Percentiles rank a stretch among this genome's conserved stretches.
Conservation (phyloP, 176 grass and related monocot genomes). For the Oryza meyeriana region DNA sequence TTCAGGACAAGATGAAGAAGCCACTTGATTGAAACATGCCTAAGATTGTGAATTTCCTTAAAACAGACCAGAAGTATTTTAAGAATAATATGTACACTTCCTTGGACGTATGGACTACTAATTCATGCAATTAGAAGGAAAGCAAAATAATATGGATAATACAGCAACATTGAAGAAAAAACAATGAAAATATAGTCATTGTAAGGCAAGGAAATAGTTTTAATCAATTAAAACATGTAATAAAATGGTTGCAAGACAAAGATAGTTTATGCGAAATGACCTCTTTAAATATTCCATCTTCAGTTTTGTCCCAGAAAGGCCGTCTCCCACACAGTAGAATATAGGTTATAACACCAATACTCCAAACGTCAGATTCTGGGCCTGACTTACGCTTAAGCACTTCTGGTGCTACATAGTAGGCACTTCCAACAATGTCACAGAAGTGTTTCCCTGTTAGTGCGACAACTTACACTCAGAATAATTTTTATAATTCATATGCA, state of each 20-base stretch:
- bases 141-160: background rate
- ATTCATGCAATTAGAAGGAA: background rate
- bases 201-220: background rate
- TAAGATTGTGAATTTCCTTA: background rate
- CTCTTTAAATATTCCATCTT: slow-evolving; percentile 99
- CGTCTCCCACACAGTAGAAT: slow-evolving; percentile 90
- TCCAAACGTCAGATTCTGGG: slow-evolving; percentile 92
- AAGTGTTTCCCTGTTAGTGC: slow-evolving; percentile 65
- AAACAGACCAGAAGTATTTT: background rate
- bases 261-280: slow-evolving; percentile 31
- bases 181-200: background rate
- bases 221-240: slow-evolving; percentile 1
- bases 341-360: slow-evolving; percentile 97
- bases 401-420: slow-evolving; percentile 94
- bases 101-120: background rate
- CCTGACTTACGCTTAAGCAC: slow-evolving; percentile 85
- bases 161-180: background rate
- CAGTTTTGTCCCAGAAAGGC: slow-evolving; percentile 98
- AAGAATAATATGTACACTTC: background rate
- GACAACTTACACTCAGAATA: background rate
- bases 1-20: background rate
- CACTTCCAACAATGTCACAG: slow-evolving; percentile 89
- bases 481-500: background rate
- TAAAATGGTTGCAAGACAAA: background rate
- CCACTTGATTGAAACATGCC: background rate